Percentiles rank a stretch among this genome's conserved stretches.
These are phyloP conservation scores for Daldinia caldariorum DNA, from an alignment of 495 filamentous ascomycete genomes.

Conservation along the genomic window DNA sequence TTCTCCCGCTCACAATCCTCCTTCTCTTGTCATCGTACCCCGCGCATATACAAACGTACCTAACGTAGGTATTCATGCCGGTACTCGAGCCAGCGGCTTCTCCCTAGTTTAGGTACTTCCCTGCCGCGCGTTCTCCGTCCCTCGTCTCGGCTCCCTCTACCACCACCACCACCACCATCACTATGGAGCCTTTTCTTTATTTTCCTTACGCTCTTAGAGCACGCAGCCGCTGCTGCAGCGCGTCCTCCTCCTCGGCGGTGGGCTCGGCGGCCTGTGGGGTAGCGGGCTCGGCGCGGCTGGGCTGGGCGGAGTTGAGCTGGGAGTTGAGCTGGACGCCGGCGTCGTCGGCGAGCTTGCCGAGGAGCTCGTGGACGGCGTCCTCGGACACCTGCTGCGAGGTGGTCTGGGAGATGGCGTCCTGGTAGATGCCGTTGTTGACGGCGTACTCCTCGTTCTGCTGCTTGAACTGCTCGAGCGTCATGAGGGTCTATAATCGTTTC, in stretches of 20 bases:
- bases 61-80: neutral
- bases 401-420: conserved; percentile 78
- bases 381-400: conserved; percentile 81
- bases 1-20: neutral
- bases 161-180: no score
- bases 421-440: conserved; percentile 82
- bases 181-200: no score
- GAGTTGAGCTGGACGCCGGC: conserved; percentile 77
- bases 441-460: conserved; percentile 86
- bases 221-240: conserved; percentile 66
- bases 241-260: conserved; percentile 70
- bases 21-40: neutral
- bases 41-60: neutral
- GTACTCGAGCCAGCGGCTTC: conserved; percentile 1
- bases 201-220: conserved; percentile 58
- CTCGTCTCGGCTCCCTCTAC: neutral
- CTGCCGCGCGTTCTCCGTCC: no score
- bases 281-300: conserved; percentile 62
- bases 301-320: conserved; percentile 71
- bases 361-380: conserved; percentile 82
- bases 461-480: conserved; percentile 81
- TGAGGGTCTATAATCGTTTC: no score
- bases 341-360: conserved; percentile 83
- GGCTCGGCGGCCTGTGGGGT: conserved; percentile 60
- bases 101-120: no score